Conservation (phyloP, 164 flowering plant genomes). For the Buxus sempervirens region DNA sequence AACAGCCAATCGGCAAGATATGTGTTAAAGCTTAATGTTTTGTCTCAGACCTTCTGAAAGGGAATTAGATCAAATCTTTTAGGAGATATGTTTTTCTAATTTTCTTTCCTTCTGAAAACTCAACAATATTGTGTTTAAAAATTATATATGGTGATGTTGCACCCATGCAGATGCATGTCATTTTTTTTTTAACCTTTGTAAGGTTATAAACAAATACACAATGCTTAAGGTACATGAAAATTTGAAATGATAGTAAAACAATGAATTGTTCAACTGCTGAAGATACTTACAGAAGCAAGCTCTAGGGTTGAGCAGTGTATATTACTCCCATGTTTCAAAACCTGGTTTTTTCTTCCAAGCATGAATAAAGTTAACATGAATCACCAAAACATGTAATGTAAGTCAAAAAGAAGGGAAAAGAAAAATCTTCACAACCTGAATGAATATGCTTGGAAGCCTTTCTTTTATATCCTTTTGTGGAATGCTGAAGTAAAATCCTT, state of each 20-base stretch:
- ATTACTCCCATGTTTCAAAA: conserved; percentile 91
- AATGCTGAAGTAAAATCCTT: conserved; percentile 89
- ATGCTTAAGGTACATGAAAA: not conserved
- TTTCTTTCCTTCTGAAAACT: no score
- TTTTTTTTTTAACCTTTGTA: no score
- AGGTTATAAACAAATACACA: no score
- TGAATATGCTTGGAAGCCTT: conserved; percentile 85
- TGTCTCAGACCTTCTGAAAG: no score
- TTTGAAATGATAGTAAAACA: not conserved
- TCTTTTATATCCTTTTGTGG: conserved; percentile 87
- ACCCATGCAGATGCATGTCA: no score
- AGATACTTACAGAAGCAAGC: conserved; percentile 87
- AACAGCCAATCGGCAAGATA: no score
- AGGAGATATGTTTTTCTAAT: no score
- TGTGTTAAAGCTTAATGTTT: no score
- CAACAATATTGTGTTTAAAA: no score
- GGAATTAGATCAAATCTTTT: no score
- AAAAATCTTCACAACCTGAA: conserved; percentile 61
- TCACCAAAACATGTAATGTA: not conserved
- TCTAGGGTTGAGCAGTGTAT: conserved; percentile 87
- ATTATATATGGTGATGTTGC: no score
- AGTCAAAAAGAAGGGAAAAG: not conserved
- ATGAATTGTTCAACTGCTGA: not conserved
- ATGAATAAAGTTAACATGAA: conserved; percentile 3
- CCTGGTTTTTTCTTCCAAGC: conserved; percentile 38